A percentile compares a stretch with the other conserved stretches of the same genome.
phyloP scores from a whole-genome alignment of 495 filamentous ascomycete genomes.

The Trichoderma gamsii region DNA sequence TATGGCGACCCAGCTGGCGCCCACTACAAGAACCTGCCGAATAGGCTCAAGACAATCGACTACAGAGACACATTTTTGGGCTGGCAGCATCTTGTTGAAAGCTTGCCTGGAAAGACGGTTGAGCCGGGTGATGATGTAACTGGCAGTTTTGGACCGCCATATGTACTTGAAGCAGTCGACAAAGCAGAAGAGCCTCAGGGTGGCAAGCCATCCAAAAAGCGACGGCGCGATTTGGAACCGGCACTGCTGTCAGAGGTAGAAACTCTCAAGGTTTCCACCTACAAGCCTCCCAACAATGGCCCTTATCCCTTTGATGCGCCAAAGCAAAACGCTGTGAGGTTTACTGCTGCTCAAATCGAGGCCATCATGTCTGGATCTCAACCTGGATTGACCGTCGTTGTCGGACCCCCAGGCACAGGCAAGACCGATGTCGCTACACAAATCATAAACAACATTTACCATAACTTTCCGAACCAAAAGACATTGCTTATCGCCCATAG shows the following conservation, averaged over 20 bases:
- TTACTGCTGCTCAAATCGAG: constrained; percentile 86
- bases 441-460: constrained; percentile 98
- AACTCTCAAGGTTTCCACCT: constrained; percentile 77
- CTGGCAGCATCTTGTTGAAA: constrained; percentile 89
- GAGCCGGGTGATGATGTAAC: constrained; percentile 65
- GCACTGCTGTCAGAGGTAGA: constrained; percentile 51
- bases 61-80: constrained; percentile 91
- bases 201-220: constrained; percentile 67
- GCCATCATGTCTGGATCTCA: constrained; percentile 92
- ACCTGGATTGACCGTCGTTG: constrained; percentile 88
- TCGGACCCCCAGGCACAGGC: constrained; percentile 92
- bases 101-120: constrained; percentile 75
- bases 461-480: constrained; percentile 88
- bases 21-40: constrained; percentile 75
- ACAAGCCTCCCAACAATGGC: constrained; percentile 83
- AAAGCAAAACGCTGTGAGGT: constrained; percentile 75
- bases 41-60: constrained; percentile 70
- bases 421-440: constrained; percentile 98
- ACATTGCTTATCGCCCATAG: constrained; percentile 94
- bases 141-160: constrained; percentile 79
- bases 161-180: constrained; percentile 63
- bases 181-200: constrained; percentile 31
- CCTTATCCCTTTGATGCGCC: constrained; percentile 88
- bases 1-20: constrained; percentile 89
- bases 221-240: constrained; percentile 67